A percentile compares a stretch with the other conserved stretches of the same genome.
Conservation (phyloP, 73 alveolate species). For the Blepharisma stoltei region DNA sequence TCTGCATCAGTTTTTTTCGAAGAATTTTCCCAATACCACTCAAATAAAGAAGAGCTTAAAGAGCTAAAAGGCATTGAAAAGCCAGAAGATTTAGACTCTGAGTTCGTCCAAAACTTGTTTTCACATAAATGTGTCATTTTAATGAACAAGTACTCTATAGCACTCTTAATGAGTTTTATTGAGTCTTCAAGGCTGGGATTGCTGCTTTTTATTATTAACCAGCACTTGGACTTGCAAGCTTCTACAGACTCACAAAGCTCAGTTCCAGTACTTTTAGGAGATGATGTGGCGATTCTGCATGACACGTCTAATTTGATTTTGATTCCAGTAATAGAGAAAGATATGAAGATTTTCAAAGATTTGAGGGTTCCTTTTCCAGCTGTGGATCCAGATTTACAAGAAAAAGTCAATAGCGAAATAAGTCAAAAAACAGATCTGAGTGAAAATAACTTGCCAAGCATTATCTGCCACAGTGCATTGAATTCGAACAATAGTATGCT, state of each 20-base stretch:
- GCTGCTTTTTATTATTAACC: constrained; percentile 32
- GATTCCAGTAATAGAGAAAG: not conserved
- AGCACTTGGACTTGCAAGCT: constrained; percentile 27
- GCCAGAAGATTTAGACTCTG: not conserved
- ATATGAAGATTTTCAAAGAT: constrained; percentile 2
- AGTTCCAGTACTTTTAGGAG: constrained; percentile 22
- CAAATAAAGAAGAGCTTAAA: constrained; percentile 29
- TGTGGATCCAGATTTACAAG: constrained; percentile 12
- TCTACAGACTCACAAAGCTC: not conserved
- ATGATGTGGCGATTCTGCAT: constrained; percentile 7
- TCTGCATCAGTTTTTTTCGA: constrained; percentile 38
- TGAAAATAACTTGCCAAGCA: not conserved
- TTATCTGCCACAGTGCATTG: not conserved
- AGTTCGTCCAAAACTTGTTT: not conserved
- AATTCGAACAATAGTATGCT: not conserved
- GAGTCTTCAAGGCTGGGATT: constrained; percentile 18
- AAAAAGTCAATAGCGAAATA: not conserved
- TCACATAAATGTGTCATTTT: constrained; percentile 13
- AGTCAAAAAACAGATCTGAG: not conserved
- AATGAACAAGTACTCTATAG: not conserved
- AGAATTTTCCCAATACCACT: constrained; percentile 20
- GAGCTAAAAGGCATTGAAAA: constrained; percentile 32
- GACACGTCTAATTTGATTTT: not conserved
- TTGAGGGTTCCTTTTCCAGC: not conserved
- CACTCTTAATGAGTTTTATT: constrained; percentile 23